phyloP scores from a whole-genome alignment of 2,329 filamentous ascomycete species.

The Plectosphaerella plurivora region DNA sequence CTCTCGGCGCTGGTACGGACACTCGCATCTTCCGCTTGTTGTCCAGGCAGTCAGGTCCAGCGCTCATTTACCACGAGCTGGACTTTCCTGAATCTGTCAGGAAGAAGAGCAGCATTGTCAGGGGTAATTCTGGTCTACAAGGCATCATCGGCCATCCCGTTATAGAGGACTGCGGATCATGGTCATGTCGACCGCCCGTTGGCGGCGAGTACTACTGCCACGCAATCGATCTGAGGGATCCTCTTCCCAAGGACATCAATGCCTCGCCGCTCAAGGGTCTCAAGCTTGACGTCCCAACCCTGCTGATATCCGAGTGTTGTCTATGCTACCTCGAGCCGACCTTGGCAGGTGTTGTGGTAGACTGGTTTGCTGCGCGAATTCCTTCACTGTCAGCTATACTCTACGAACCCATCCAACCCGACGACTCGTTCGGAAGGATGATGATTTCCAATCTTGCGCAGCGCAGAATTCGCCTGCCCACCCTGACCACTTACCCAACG shows the following conservation, averaged over 20 bases:
- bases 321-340: constrained; percentile 76
- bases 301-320: constrained; percentile 93
- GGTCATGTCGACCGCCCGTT: constrained; percentile 34
- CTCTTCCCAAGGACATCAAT: constrained; percentile 30
- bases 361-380: constrained; percentile 56
- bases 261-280: constrained; percentile 26
- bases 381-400: constrained; percentile 56
- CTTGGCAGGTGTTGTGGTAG: constrained; percentile 60
- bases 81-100: constrained; percentile 77
- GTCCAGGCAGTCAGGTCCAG: constrained; percentile 28
- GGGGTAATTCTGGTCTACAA: constrained; percentile 39
- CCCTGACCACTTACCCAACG: constrained; percentile 67
- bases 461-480: constrained; percentile 79
- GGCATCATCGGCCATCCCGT: constrained; percentile 30
- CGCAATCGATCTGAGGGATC: constrained; percentile 64
- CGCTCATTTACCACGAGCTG: constrained; percentile 81
- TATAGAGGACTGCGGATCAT: constrained; percentile 26
- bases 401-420: constrained; percentile 83
- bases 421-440: constrained; percentile 82
- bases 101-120: constrained; percentile 55
- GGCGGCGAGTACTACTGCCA: constrained; percentile 52
- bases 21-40: constrained; percentile 80
- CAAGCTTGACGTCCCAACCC: constrained; percentile 62
- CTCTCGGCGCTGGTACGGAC: constrained; percentile 89
- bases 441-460: constrained; percentile 89